Base-by-base conservation (phyloP, 768 basidiomycete species). In the Rubroboletus pulcherrimus region DNA sequence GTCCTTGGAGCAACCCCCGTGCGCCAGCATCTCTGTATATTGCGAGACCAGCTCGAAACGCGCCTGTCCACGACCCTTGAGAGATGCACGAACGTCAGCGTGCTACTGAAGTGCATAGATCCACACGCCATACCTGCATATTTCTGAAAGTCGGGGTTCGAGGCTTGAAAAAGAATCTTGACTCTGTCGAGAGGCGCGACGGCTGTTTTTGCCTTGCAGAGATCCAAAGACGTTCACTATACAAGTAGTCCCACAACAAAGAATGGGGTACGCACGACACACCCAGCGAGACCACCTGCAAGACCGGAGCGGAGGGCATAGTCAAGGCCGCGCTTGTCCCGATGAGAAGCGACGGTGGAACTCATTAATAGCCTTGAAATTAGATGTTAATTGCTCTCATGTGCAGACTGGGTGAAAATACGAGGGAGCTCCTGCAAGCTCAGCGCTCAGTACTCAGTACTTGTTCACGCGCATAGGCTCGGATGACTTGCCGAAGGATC, bases 91-190 rank as follows among this genome's bases (percentile, higher is more conserved):
- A 26, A 37, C 24, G 69, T 70, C 15, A 56, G 37, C 29, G 15
- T 11, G 26, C 14, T n/a, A 34, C 68, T 71, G 34, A 68, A 46
- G 60, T 70, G 70, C 39, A 74, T 49, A 45, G 7, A 53, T 33
- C 21, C 30, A 40, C 21, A 38, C n/a, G n/a, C 24, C 83, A 55
- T 55, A 92, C 95, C 95, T 55, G 94, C 84, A 74, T 95, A 98
- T 71, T 93, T 91, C 68, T 84, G 81, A 68, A 90, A 99, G 55
- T 98, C 96, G 8, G 91, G 90, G 71, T 96, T 97, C 7, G 92
- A 92, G 0, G 97, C 93, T 71, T 99, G 96, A 68, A 98, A 97
- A 47, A 99, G 85, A 64, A 99, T 99, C 76, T 99, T 99, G 63
- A 99, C 95, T 68, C 97, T 81, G 71, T 99, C 97, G 47, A 99